Evolutionary conservation across 331 rosid species (phyloP).

Genomic region (Rhamnella rubrinervis): DNA sequence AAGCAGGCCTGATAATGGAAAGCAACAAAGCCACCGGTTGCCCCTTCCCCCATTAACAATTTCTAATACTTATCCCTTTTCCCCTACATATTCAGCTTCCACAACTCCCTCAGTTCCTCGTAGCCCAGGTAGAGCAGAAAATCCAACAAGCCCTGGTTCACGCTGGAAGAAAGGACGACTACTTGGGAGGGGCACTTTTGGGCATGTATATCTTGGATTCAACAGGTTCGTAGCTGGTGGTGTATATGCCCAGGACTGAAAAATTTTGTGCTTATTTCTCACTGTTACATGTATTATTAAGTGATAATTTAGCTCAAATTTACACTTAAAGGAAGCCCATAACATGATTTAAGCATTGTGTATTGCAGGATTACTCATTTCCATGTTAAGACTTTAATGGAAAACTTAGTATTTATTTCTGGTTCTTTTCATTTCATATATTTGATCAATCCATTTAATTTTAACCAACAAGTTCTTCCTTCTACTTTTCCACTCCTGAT

Average conservation of each 20-base stretch:
- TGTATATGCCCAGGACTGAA: background rate
- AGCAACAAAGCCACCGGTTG: constrained; percentile 45
- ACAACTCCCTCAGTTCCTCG: constrained; percentile 46
- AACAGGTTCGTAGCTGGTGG: constrained; percentile 37
- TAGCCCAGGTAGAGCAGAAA: constrained; percentile 48
- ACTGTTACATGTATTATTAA: background rate
- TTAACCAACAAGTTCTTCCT: background rate
- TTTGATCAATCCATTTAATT: background rate
- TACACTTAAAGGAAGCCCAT: background rate
- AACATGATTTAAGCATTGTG: background rate
- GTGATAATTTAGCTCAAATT: background rate
- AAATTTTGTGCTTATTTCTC: background rate
- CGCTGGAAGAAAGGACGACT: constrained; percentile 57
- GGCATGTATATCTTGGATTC: constrained; percentile 55
- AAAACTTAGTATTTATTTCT: background rate
- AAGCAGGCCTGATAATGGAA: constrained; percentile 41
- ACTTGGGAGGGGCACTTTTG: constrained; percentile 53
- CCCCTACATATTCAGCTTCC: constrained; percentile 45
- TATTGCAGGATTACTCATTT: constrained; percentile 4
- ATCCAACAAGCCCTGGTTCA: constrained; percentile 51
- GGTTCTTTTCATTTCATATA: background rate
- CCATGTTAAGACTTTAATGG: background rate
- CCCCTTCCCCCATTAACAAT: constrained; percentile 50
- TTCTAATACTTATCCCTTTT: constrained; percentile 34
- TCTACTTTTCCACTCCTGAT: constrained; percentile 4